These are phyloP conservation scores for Luffa aegyptiaca DNA, from an alignment of 306 rosid genomes.

Conservation along the genomic window DNA sequence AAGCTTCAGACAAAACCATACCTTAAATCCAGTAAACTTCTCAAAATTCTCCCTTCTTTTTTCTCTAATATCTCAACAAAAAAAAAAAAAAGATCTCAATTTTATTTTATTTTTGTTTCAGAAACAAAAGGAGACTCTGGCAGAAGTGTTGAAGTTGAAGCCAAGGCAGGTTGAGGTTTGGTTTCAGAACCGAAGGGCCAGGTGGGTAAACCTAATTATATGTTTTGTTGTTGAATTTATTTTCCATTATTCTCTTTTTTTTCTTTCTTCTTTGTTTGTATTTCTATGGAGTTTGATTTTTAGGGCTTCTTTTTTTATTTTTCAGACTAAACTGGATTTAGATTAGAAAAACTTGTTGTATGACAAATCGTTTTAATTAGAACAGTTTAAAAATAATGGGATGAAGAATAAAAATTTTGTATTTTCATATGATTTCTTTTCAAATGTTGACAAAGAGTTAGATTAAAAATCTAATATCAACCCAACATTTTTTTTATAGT, in stretches of 20 bases:
- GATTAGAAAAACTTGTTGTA: neutral
- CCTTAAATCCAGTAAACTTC: constrained; percentile 62
- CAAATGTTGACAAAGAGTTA: neutral
- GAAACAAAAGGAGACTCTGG: constrained; percentile 80
- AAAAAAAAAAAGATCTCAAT: neutral
- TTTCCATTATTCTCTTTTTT: neutral
- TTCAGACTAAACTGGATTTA: neutral
- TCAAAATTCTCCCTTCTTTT: neutral
- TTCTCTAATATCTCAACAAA: neutral
- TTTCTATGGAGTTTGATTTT: neutral
- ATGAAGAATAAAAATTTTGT: too few relatives aligned
- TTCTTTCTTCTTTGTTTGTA: neutral
- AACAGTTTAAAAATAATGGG: neutral
- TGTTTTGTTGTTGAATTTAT: neutral
- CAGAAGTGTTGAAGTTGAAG: constrained; percentile 56
- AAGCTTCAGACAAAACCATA: constrained; percentile 69
- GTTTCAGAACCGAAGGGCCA: constrained; percentile 99
- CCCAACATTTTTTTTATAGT: neutral
- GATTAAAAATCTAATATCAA: neutral
- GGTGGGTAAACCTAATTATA: constrained; percentile 26
- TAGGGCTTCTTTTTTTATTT: neutral
- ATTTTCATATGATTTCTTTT: too few relatives aligned
- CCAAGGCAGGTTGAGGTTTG: constrained; percentile 96
- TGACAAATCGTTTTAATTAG: neutral
- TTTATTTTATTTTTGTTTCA: constrained; percentile 13